A percentile compares a stretch with the other conserved stretches of the same genome.
Conservation (phyloP, 805 yeast genomes). For the Cyberlindnera americana region DNA sequence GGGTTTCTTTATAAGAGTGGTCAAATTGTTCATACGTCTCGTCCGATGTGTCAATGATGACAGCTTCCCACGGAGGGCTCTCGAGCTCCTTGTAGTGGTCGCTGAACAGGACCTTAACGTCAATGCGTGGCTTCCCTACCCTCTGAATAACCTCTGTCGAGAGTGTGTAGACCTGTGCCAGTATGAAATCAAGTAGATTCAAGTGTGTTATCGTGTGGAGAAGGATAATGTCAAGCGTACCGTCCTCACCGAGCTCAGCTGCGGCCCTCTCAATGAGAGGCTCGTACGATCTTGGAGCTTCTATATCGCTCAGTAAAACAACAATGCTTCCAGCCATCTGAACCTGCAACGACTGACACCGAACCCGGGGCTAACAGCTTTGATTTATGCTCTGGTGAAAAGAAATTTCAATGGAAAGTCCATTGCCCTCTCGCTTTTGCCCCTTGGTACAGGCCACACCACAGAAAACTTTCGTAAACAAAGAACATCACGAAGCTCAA, state of each 20-base stretch:
- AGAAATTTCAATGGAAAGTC: too few relatives aligned
- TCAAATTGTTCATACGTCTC: conserved; percentile 10
- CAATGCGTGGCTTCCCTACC: conserved; percentile 10
- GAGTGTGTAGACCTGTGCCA: conserved; percentile 23
- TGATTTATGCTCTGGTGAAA: too few relatives aligned
- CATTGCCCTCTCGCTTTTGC: too few relatives aligned
- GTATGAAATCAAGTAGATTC: conserved; percentile 20
- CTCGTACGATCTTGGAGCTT: conserved; percentile 18
- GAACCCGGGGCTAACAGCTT: too few relatives aligned
- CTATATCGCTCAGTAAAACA: conserved; percentile 18
- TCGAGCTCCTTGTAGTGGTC: conserved; percentile 21
- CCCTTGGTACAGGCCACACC: conserved; percentile 1
- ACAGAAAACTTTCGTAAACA: conserved; percentile 3
- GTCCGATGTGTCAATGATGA: conserved; percentile 19
- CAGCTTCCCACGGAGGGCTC: conserved; percentile 20
- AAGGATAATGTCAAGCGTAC: conserved; percentile 21
- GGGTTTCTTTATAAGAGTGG: conserved; percentile 8
- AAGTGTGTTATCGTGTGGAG: conserved; percentile 16
- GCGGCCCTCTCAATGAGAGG: conserved; percentile 21
- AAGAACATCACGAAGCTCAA: background rate
- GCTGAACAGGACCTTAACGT: conserved; percentile 24
- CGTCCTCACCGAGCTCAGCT: conserved; percentile 13
- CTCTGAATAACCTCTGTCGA: conserved; percentile 15
- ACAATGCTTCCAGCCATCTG: conserved; percentile 19
- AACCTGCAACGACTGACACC: too few relatives aligned